Evolutionary conservation across 2,329 filamentous ascomycete species (phyloP), one percentile per base, ranked within the genome.

Genomic region (Fusarium musae): DNA sequence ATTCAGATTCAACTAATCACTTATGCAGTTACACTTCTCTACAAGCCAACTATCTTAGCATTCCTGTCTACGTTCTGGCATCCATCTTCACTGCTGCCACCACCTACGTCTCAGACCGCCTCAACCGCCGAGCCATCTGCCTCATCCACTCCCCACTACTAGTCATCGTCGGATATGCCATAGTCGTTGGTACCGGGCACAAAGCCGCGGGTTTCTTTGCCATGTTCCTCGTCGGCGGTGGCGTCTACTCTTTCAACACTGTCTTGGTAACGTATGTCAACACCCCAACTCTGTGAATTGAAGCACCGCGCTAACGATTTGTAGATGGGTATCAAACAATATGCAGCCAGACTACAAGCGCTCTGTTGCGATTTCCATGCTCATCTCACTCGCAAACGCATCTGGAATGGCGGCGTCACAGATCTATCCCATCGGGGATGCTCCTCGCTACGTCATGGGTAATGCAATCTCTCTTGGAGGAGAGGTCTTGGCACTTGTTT

Each of bases 311-410:
- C 23, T 37, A 17, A 77, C 84, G 39, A 0, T 83, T 62, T 66
- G 83, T 3, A 84, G 83, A 40, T 87, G 86, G 85, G 74, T 87
- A 9, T 85, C 84, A 26, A 85, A 85, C 47, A 87, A 86, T 39
- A 79, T 84, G 4, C 83, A 84, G 9, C 83, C 82, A 4, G 85
- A 87, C 47, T 86, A 85, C 75, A 82, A 85, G 32, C 83, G 86
- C 21, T 85, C 86, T 0, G 81, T 85, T 0, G 84, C 82, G 7
- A 82, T 87, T 16, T 85, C 85, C 0, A 76, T 85, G 34, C 82
- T 85, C 15, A 83, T 85, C 57, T 86, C 85, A 0, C 80, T 87
- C 2, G 86, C 82, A 2, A 87, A 87, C 37, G 83, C 81, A 4
- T 85, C 85, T 0, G 86, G 85, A 16, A 83, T 87, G 13, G 84